Conservation (phyloP, 768 basidiomycete genomes). For the Lactarius evosmus region DNA sequence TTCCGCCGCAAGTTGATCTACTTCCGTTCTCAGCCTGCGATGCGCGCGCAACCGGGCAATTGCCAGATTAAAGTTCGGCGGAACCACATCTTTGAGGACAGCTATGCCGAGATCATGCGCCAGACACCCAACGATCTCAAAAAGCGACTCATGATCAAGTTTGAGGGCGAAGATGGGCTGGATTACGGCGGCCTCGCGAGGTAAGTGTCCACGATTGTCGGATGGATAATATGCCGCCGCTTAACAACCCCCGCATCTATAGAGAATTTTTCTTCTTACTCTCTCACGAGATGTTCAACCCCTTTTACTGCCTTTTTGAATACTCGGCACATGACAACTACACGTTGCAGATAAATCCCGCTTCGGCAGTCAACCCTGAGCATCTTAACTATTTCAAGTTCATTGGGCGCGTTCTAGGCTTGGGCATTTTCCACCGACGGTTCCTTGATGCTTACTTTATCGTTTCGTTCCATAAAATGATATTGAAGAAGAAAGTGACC, state of each 20-base stretch:
- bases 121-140: conserved; percentile 98
- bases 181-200: conserved; percentile 98
- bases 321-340: conserved; percentile 99
- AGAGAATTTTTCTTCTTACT: conserved; percentile 99
- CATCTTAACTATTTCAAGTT: conserved; percentile 99
- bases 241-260: conserved; percentile 25
- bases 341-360: conserved; percentile 98
- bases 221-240: neutral
- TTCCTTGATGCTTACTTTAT: conserved; percentile 99
- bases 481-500: conserved; percentile 95
- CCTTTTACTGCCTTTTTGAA: conserved; percentile 99
- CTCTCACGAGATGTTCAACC: conserved; percentile 99
- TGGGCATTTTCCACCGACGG: conserved; percentile 98
- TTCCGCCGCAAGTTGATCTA: conserved; percentile 99
- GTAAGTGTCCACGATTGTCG: conserved; percentile 42
- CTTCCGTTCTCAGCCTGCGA: conserved; percentile 97
- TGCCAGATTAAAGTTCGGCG: conserved; percentile 98
- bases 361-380: conserved; percentile 96
- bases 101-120: conserved; percentile 99
- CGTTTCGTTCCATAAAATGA: conserved; percentile 99
- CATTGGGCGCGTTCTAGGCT: conserved; percentile 91
- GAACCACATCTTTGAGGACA: conserved; percentile 98
- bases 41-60: conserved; percentile 97
- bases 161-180: conserved; percentile 97
- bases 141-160: conserved; percentile 99